phyloP scores from a whole-genome alignment of 176 grass and related monocot genomes.

The Pontederia crassipes region DNA sequence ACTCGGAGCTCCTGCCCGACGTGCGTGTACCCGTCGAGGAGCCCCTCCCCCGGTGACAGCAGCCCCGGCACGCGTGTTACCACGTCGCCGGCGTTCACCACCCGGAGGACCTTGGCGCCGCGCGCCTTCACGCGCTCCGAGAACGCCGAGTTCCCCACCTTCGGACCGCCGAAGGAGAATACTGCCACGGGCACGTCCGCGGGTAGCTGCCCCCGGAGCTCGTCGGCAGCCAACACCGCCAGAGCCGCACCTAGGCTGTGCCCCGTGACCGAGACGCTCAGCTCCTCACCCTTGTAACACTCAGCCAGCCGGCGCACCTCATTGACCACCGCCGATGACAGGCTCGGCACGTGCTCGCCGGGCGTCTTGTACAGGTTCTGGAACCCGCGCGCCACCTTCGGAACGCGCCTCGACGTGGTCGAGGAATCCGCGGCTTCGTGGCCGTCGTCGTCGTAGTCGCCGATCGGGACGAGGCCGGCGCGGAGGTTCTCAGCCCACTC shows the following conservation, averaged over 20 bases:
- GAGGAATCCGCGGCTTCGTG: neutral
- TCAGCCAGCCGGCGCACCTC: constrained; percentile 26
- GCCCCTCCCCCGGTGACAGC: neutral
- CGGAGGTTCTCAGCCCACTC: constrained; percentile 63
- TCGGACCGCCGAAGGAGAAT: too few species aligned
- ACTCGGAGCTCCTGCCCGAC: neutral
- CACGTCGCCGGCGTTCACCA: neutral
- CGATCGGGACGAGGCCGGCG: constrained; percentile 33
- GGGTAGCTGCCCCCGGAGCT: constrained; percentile 6
- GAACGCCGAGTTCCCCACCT: too few species aligned
- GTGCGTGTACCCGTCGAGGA: neutral
- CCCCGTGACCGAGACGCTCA: constrained; percentile 47
- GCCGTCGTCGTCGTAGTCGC: neutral
- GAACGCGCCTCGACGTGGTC: neutral
- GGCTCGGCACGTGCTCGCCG: constrained; percentile 19
- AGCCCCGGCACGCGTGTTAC: neutral
- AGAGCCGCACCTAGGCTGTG: constrained; percentile 50
- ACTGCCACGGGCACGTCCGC: too few species aligned
- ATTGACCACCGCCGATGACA: constrained; percentile 34
- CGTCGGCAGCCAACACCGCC: constrained; percentile 42
- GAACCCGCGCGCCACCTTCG: constrained; percentile 56
- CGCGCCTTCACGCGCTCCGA: neutral
- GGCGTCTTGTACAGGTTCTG: constrained; percentile 42
- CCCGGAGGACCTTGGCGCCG: neutral
- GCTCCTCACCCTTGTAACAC: constrained; percentile 27